Evolutionary conservation across 768 basidiomycete genomes (phyloP), one percentile per base, ranked within the genome.

Genomic region (Suillus clintonianus): DNA sequence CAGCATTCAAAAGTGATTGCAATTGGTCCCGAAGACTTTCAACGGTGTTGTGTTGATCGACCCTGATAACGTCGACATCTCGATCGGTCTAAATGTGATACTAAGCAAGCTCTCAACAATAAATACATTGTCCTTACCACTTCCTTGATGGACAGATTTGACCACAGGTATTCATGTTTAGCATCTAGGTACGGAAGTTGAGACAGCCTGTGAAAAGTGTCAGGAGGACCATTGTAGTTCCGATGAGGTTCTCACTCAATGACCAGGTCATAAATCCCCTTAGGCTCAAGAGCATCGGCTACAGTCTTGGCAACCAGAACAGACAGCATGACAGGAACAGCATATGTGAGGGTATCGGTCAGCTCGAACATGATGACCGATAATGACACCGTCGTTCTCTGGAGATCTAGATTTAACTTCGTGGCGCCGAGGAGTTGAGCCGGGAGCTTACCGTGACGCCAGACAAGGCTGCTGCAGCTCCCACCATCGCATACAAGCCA

Each of bases 351-450:
- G 1, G 94, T 94, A 67, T 94, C 91, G 4, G 97, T 97, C 47
- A 99, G 81, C 72, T 99, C 97, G 71, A 98, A 94, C 81, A 91
- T 94, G 76, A 99, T 99, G 58, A 99, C 97, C 4, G 95, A 95
- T 62, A 98, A 84, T 0, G 95, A 96, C 30, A 99, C 92, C 0
- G 94, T 95, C 27, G 93, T 95, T 41, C 94, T 82, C 89, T 92
- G 64, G 41, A 64, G 56, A 62, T 24, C 41, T 39, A 22, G 54
- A 41, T 43, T 63, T 65, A 68, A 62, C 58, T 37, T 57, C 39
- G 27, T 41, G 42, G 50, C 48, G 22, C 6, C 55, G n/a, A 56
- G n/a, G 60, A n/a, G 32, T 43, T 60, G 34, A n/a, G 42, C 61
- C 53, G 60, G 15, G 50, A 56, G 69, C 89, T 78, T 63, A 94